Evolutionary conservation across 352 stramenopile species (phyloP), one percentile per base, ranked within the genome.

Genomic region (Phytophthora pluvialis): DNA sequence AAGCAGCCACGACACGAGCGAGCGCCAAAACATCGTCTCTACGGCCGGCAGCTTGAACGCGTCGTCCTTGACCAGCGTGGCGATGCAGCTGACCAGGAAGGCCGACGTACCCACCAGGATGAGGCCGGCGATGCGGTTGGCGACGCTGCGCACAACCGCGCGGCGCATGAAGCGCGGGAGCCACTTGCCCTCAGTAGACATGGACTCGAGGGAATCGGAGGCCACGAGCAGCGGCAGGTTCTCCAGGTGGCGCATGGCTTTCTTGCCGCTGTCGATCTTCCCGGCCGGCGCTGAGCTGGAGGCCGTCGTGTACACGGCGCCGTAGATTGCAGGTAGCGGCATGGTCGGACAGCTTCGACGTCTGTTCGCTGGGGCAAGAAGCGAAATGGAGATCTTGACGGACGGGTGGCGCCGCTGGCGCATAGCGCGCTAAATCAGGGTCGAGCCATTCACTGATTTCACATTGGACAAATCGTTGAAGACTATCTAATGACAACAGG

Each of bases 1-100:
- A 33, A 89, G 52, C 10, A 88, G 4, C 75, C 65, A 88, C 11
- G 78, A 77, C 11, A 86, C 72, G 35, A 83, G 57, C 5, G 76
- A 84, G 12, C 78, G 80, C 81, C 81, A 93, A 57, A 90, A 93
- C 46, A 91, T 66, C 16, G 67, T 81, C 58, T 93, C 81, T 58
- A 88, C 81, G 12, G 75, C 72, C 33, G 80, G 67, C 58, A 93
- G 70, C n/a, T 73, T 75, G 35, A 76, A 68, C 9, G 71, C 67
- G 35, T 70, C 72, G 33, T 77, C 80, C 59, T 90, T 88, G 67
- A 86, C 70, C n/a, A 89, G 67, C 12, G 71, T 76, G 21, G 80
- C 77, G 51, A 90, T 79, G 52, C 86, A 72, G 39, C 81, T 91
- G 56, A 79, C 78, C 40, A 82, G 71, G 52, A 91, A 70, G 12